phyloP scores from a whole-genome alignment of 495 filamentous ascomycete genomes.

The Penicillium simplicissimum region DNA sequence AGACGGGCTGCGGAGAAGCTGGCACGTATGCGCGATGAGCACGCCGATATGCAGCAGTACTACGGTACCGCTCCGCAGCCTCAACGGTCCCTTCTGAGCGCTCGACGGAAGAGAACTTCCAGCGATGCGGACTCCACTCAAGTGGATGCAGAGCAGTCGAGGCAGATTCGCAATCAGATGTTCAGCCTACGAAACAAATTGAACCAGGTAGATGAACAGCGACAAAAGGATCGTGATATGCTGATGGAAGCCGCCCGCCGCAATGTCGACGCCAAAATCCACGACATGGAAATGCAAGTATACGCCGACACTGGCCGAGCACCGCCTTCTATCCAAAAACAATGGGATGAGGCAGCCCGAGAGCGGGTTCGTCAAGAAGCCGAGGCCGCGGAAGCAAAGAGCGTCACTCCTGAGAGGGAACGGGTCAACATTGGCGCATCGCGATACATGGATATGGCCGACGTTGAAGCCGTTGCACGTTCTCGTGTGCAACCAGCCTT shows the following conservation, averaged over 20 bases:
- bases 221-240: constrained; percentile 69
- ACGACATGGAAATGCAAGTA: constrained; percentile 76
- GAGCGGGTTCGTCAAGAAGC: constrained; percentile 63
- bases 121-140: constrained; percentile 64
- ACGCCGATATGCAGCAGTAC: constrained; percentile 67
- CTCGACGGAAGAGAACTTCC: constrained; percentile 64
- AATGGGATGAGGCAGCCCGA: constrained; percentile 77
- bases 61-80: constrained; percentile 61
- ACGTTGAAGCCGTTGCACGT: constrained; percentile 78
- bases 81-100: constrained; percentile 53
- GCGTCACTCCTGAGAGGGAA: constrained; percentile 58
- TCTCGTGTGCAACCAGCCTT: constrained; percentile 82
- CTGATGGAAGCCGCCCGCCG: constrained; percentile 79
- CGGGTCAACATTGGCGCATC: constrained; percentile 81
- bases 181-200: constrained; percentile 68
- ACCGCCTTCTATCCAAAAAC: constrained; percentile 64
- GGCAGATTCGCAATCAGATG: constrained; percentile 79
- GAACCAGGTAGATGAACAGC: constrained; percentile 69
- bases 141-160: constrained; percentile 67
- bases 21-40: constrained; percentile 73
- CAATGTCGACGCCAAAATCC: constrained; percentile 77
- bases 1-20: constrained; percentile 81
- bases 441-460: constrained; percentile 73
- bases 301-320: constrained; percentile 75
- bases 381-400: constrained; percentile 59